Evolutionary conservation across 345 rosid species (phyloP).

Genomic region (Carallia brachiata): DNA sequence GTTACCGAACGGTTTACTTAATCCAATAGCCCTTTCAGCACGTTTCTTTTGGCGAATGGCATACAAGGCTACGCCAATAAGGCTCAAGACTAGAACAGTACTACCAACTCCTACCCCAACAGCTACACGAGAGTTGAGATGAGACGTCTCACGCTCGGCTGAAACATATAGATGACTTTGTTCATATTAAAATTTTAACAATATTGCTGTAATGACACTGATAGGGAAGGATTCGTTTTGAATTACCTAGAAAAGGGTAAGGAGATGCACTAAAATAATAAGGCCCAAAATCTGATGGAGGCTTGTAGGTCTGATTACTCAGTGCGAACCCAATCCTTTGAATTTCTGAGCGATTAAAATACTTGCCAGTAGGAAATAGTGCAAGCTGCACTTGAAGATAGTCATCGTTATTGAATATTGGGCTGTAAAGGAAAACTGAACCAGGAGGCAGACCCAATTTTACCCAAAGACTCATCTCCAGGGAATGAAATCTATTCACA

Average conservation of each 20-base stretch:
- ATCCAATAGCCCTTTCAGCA: slow-evolving; percentile 85
- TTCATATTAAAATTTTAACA: slow-evolving; percentile 1
- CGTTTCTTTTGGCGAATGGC: slow-evolving; percentile 92
- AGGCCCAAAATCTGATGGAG: slow-evolving; percentile 82
- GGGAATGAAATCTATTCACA: slow-evolving; percentile 56
- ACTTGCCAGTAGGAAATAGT: slow-evolving; percentile 67
- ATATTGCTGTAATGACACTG: background rate
- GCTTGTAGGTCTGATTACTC: slow-evolving; percentile 84
- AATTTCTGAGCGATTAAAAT: slow-evolving; percentile 63
- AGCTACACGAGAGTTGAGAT: slow-evolving; percentile 43
- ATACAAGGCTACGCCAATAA: slow-evolving; percentile 60
- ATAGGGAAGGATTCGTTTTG: background rate
- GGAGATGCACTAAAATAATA: slow-evolving; percentile 84
- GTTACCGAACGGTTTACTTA: slow-evolving; percentile 87
- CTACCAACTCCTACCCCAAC: slow-evolving; percentile 53
- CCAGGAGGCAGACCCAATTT: slow-evolving; percentile 73
- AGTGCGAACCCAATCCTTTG: slow-evolving; percentile 72
- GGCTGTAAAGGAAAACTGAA: slow-evolving; percentile 75
- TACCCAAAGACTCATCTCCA: slow-evolving; percentile 82
- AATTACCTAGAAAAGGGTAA: slow-evolving; percentile 77
- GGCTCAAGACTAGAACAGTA: slow-evolving; percentile 52
- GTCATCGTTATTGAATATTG: slow-evolving; percentile 79
- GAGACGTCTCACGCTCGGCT: slow-evolving; percentile 44
- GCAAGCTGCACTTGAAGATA: slow-evolving; percentile 82
- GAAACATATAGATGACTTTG: slow-evolving; percentile 22